Evolutionary conservation across 352 stramenopile genomes (phyloP).

Genomic region (Hyaloperonospora brassicae): DNA sequence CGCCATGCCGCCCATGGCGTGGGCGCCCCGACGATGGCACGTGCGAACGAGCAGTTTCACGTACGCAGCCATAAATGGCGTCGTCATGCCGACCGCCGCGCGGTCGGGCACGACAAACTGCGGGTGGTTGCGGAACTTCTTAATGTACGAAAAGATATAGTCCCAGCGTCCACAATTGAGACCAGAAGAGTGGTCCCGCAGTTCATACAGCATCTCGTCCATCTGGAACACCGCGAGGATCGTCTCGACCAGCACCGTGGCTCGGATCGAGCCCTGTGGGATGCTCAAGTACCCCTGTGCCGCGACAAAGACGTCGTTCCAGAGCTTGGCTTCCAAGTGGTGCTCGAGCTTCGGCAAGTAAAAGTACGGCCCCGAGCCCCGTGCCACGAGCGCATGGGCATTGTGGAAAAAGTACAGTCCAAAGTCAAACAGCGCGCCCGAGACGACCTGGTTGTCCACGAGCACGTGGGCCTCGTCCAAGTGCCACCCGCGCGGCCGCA

Average conservation of each 20-base stretch:
- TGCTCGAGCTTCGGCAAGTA: conserved; percentile 95
- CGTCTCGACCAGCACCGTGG: conserved; percentile 94
- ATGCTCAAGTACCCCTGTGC: conserved; percentile 89
- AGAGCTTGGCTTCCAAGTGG: conserved; percentile 92
- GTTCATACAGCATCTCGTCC: conserved; percentile 94
- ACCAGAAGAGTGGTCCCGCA: conserved; percentile 92
- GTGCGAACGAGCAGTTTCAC: conserved; percentile 91
- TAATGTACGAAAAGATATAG: conserved; percentile 98
- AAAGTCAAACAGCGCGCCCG: conserved; percentile 93
- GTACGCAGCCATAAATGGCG: conserved; percentile 92
- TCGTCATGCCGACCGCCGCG: conserved; percentile 89
- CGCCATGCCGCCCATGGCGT: conserved; percentile 97
- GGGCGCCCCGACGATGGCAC: conserved; percentile 92
- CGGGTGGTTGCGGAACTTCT: conserved; percentile 89
- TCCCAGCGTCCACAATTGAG: conserved; percentile 97
- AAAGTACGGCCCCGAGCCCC: conserved; percentile 88
- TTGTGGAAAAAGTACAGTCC: conserved; percentile 96
- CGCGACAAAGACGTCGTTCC: conserved; percentile 95
- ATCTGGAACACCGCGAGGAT: conserved; percentile 96
- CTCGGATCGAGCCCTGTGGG: conserved; percentile 86
- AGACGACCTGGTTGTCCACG: conserved; percentile 89
- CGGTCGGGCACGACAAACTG: conserved; percentile 91
- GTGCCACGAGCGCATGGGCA: conserved; percentile 76
- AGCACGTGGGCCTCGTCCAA: conserved; percentile 92
- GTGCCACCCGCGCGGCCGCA: conserved; percentile 91